Percentiles rank a stretch among this genome's conserved stretches.
Evolutionary conservation across 2,329 filamentous ascomycete species (phyloP).

Genomic region (Cytospora schulzeri): DNA sequence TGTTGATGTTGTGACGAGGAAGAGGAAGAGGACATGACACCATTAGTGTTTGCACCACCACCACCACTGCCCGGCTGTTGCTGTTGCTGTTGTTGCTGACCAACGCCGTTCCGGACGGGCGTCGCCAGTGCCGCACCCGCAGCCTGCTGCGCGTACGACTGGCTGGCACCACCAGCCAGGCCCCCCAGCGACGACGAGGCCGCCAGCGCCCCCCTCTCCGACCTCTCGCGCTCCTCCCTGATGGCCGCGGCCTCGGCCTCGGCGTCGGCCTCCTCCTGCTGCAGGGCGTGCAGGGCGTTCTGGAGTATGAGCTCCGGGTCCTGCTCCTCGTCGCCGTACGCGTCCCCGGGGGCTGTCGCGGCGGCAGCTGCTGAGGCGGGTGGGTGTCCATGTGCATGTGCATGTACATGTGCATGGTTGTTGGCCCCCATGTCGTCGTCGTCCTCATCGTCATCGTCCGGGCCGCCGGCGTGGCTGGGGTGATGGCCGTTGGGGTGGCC

Average conservation of each 20-base stretch:
- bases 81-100: constrained; percentile 12
- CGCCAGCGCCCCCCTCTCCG: constrained; percentile 42
- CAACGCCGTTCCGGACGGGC: constrained; percentile 26
- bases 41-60: constrained; percentile 7
- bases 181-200: constrained; percentile 31
- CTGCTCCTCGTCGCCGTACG: constrained; percentile 52
- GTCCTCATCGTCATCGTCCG: constrained; percentile 12
- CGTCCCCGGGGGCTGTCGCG: constrained; percentile 31
- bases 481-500: constrained; percentile 28
- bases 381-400: neutral
- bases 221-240: constrained; percentile 54
- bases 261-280: constrained; percentile 60
- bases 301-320: constrained; percentile 62
- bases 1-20: too few relatives aligned
- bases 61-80: constrained; percentile 23
- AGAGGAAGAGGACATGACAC: neutral
- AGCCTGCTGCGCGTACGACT: constrained; percentile 26
- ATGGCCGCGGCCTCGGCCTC: constrained; percentile 59
- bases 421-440: constrained; percentile 10
- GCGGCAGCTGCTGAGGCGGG: constrained; percentile 30
- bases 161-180: constrained; percentile 24
- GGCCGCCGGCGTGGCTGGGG: neutral
- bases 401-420: too few relatives aligned
- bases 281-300: constrained; percentile 60
- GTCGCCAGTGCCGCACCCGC: constrained; percentile 32